Conservation (phyloP, 1,284 basidiomycete genomes). For the Phellopilus nigrolimitatus region DNA sequence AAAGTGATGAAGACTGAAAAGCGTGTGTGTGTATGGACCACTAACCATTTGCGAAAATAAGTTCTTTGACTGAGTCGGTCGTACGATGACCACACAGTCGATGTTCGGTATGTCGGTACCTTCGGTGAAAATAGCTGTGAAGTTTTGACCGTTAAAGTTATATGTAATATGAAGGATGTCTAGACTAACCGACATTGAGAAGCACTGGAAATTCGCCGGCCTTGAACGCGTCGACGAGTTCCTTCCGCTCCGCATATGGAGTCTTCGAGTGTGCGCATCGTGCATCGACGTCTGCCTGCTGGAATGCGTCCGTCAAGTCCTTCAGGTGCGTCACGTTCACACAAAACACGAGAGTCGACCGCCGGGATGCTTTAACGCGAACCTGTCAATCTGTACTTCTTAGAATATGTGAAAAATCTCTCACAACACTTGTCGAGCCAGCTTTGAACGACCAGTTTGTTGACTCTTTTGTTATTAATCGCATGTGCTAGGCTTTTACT, state of each 20-base stretch:
- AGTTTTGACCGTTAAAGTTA: conserved; percentile 1
- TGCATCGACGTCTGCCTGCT: conserved; percentile 79
- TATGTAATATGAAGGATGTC: not conserved
- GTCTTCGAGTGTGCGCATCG: conserved; percentile 77
- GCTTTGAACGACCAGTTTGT: conserved; percentile 70
- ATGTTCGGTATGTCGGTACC: conserved; percentile 90
- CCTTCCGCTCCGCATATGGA: conserved; percentile 57
- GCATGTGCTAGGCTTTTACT: conserved; percentile 70
- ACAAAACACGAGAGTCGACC: conserved; percentile 89
- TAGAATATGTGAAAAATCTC: conserved; percentile 20
- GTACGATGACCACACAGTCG: conserved; percentile 84
- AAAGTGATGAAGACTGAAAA: not conserved
- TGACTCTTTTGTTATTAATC: conserved; percentile 75
- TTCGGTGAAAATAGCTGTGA: conserved; percentile 82
- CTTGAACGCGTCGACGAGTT: conserved; percentile 67
- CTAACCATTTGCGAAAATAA: conserved; percentile 90
- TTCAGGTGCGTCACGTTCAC: conserved; percentile 85
- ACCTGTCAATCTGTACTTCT: no score
- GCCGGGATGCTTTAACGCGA: conserved; percentile 52
- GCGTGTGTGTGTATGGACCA: not conserved
- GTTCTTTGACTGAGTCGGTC: conserved; percentile 86
- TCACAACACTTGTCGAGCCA: conserved; percentile 80
- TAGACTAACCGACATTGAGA: conserved; percentile 77
- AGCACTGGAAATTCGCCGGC: conserved; percentile 79
- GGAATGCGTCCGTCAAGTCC: conserved; percentile 71